Evolutionary conservation across 805 yeast genomes (phyloP).

Genomic region (Schizosaccharomyces octosporus): DNA sequence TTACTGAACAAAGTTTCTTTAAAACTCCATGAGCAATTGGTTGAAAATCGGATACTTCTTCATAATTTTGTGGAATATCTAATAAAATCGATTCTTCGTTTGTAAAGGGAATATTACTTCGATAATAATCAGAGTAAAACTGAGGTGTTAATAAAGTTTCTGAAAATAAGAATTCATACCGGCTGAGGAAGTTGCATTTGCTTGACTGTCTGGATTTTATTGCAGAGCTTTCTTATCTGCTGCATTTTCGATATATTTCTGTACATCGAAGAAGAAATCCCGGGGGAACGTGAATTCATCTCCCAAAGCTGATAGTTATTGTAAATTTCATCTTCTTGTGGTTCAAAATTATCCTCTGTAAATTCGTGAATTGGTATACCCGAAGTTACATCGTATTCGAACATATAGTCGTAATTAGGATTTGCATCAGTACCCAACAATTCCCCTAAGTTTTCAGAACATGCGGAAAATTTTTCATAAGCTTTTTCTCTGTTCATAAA

Average conservation of each 20-base stretch:
- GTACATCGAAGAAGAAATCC: conserved; percentile 18
- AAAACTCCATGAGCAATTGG: conserved; percentile 7
- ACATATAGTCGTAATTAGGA: neutral
- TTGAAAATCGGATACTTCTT: neutral
- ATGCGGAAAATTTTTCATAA: neutral
- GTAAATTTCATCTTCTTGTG: neutral
- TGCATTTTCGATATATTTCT: conserved; percentile 60
- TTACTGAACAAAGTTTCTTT: conserved; percentile 12
- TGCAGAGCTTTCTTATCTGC: conserved; percentile 65
- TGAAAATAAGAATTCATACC: neutral
- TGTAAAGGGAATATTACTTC: conserved; percentile 68
- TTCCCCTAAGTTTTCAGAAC: no score
- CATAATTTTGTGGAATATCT: neutral
- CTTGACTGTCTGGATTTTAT: conserved; percentile 64
- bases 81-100: conserved; percentile 31
- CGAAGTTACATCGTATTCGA: neutral
- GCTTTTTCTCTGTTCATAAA: neutral
- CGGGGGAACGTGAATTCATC: neutral
- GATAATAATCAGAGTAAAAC: neutral
- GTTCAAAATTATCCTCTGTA: neutral
- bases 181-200: conserved; percentile 64
- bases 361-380: neutral
- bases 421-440: no score
- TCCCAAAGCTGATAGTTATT: neutral
- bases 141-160: neutral